Conservation (phyloP, 345 rosid genomes). For the Murraya paniculata region DNA sequence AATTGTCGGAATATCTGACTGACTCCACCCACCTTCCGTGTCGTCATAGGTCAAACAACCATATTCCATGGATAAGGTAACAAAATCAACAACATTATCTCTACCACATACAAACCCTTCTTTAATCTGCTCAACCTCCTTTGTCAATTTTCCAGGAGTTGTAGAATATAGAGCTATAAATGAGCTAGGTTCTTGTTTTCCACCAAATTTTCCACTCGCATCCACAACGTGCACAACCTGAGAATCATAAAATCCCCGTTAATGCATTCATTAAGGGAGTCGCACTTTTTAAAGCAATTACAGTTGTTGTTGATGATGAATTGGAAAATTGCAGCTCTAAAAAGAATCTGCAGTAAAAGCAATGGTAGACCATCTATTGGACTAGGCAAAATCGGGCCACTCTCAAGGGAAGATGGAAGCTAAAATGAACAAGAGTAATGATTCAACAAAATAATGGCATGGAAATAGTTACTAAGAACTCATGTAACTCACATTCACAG, state of each 20-base stretch:
- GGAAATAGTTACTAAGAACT: not conserved
- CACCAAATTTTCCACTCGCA: constrained; percentile 43
- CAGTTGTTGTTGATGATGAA: not conserved
- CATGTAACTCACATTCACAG: constrained; percentile 68
- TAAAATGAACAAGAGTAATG: not conserved
- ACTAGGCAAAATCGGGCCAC: not conserved
- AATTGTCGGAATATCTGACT: constrained; percentile 56
- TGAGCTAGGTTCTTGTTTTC: constrained; percentile 48
- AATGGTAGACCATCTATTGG: not conserved
- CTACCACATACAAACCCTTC: constrained; percentile 82
- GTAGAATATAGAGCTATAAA: constrained; percentile 64
- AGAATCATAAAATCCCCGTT: constrained; percentile 13
- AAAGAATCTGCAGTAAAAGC: not conserved
- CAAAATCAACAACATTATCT: constrained; percentile 68
- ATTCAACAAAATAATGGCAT: not conserved
- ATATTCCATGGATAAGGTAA: constrained; percentile 67
- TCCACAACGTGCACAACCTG: constrained; percentile 95
- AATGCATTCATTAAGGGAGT: not conserved
- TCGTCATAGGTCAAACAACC: constrained; percentile 65
- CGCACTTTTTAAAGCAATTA: not conserved
- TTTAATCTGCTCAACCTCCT: constrained; percentile 60
- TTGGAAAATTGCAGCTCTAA: not conserved
- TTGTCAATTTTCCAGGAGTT: constrained; percentile 81
- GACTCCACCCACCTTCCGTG: constrained; percentile 66
- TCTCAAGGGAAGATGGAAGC: not conserved